Conservation (phyloP, 257 asterid species). For the Pogostemon cablin region DNA sequence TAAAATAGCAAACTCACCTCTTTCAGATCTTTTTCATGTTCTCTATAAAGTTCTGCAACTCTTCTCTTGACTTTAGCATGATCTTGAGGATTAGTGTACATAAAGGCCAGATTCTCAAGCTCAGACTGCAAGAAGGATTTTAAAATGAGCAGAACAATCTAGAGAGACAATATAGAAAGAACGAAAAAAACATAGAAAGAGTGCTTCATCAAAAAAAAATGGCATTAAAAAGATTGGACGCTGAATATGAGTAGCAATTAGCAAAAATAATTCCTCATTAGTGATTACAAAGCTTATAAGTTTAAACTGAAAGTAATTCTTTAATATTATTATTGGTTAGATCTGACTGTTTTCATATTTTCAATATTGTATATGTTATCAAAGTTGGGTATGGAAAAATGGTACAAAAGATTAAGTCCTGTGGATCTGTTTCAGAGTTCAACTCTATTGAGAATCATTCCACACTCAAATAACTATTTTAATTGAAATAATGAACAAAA, state of each 20-base stretch:
- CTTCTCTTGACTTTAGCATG: slow-evolving; percentile 72
- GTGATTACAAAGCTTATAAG: no score
- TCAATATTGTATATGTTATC: neutral
- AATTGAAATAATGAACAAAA: neutral
- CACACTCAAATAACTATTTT: neutral
- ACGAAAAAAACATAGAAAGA: slow-evolving; percentile 5
- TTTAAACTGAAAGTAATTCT: neutral
- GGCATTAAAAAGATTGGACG: neutral
- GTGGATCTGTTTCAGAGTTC: neutral
- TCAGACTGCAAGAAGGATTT: slow-evolving; percentile 67
- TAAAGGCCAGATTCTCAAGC: slow-evolving; percentile 85
- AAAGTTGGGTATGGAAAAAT: neutral
- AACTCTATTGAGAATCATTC: neutral
- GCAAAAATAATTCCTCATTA: no score
- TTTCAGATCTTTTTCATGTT: slow-evolving; percentile 79
- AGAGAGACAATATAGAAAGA: neutral
- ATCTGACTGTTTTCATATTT: neutral
- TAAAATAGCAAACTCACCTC: slow-evolving; percentile 55
- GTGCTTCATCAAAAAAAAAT: neutral
- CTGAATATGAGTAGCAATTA: neutral
- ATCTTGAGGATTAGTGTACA: slow-evolving; percentile 87
- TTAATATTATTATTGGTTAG: neutral
- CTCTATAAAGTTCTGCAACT: slow-evolving; percentile 72
- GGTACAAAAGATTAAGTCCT: neutral
- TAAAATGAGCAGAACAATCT: slow-evolving; percentile 23